Evolutionary conservation across 495 filamentous ascomycete species (phyloP).

Genomic region (Podospora didyma): DNA sequence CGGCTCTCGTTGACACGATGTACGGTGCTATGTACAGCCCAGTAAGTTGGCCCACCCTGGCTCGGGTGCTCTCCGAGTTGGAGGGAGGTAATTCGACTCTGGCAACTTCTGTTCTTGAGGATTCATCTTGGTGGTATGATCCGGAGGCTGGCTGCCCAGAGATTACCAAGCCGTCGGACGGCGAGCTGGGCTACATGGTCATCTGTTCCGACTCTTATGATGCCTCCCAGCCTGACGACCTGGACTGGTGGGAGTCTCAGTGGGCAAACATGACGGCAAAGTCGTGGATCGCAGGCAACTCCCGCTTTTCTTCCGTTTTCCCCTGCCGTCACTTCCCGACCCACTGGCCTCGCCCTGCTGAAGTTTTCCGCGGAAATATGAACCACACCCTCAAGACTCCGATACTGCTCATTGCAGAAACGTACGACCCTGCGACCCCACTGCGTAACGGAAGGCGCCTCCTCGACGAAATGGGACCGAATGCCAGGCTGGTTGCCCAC

Average conservation of each 20-base stretch:
- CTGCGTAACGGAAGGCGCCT: slow-evolving; percentile 41
- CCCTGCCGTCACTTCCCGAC: slow-evolving; percentile 38
- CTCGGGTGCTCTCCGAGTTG: slow-evolving; percentile 36
- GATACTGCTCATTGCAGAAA: slow-evolving; percentile 42
- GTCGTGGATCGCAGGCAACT: slow-evolving; percentile 43
- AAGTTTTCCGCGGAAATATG: slow-evolving; percentile 41
- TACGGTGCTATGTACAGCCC: slow-evolving; percentile 41
- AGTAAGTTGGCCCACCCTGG: slow-evolving; percentile 35
- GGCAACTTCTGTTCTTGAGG: slow-evolving; percentile 30
- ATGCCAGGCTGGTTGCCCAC: slow-evolving; percentile 41
- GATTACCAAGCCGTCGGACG: slow-evolving; percentile 20
- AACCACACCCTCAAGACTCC: slow-evolving; percentile 38
- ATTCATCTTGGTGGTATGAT: slow-evolving; percentile 31
- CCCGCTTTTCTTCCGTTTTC: slow-evolving; percentile 37
- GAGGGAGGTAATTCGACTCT: slow-evolving; percentile 41
- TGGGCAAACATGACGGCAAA: slow-evolving; percentile 41
- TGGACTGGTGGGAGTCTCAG: slow-evolving; percentile 39
- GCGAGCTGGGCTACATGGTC: slow-evolving; percentile 36
- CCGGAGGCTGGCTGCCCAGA: slow-evolving; percentile 28
- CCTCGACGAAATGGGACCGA: slow-evolving; percentile 38
- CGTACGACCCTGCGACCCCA: slow-evolving; percentile 46
- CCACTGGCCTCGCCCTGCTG: slow-evolving; percentile 41
- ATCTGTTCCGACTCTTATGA: slow-evolving; percentile 44
- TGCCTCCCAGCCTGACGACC: slow-evolving; percentile 33
- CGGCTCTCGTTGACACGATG: slow-evolving; percentile 30